Evolutionary conservation across 2,329 filamentous ascomycete species (phyloP).

Genomic region (Nemania serpens): DNA sequence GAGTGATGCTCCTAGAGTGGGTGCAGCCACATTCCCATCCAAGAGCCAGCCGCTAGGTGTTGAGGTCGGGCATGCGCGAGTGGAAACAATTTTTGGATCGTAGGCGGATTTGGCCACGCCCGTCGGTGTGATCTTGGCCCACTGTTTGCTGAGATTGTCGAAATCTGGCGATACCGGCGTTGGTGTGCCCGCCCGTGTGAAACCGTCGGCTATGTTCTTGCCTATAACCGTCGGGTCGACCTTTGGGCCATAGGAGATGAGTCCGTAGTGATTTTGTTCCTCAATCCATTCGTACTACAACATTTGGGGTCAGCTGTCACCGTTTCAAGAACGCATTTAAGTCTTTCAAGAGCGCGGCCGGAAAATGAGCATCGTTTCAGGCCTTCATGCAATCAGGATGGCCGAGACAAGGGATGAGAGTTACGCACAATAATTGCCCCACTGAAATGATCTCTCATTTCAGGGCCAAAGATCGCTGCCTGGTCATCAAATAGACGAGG

Average conservation of each 20-base stretch:
- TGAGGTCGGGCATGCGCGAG: constrained; percentile 71
- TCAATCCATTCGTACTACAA: constrained; percentile 70
- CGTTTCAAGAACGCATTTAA: not conserved
- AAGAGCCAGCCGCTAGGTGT: constrained; percentile 75
- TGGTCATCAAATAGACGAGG: constrained; percentile 74
- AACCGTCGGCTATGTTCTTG: constrained; percentile 66
- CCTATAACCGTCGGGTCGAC: constrained; percentile 57
- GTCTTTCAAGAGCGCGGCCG: not conserved
- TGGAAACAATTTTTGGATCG: constrained; percentile 61
- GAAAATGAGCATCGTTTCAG: too few relatives aligned
- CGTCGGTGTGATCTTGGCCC: constrained; percentile 72
- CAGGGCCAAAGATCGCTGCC: constrained; percentile 71
- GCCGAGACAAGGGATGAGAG: not conserved
- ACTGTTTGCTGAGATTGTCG: constrained; percentile 74
- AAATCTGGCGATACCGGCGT: constrained; percentile 78
- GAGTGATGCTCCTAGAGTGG: constrained; percentile 65
- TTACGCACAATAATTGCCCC: constrained; percentile 67
- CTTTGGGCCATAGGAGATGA: constrained; percentile 74
- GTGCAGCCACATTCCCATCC: constrained; percentile 69
- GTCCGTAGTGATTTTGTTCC: constrained; percentile 80
- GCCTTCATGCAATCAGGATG: not conserved
- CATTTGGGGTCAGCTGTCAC: not conserved
- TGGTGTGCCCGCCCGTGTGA: constrained; percentile 72
- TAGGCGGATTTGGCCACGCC: constrained; percentile 72
- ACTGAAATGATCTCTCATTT: constrained; percentile 74